A percentile compares a stretch with the other conserved stretches of the same genome.
These are phyloP conservation scores for Pharus latifolius DNA, from an alignment of 176 grass and related monocot species.

Conservation along the genomic window DNA sequence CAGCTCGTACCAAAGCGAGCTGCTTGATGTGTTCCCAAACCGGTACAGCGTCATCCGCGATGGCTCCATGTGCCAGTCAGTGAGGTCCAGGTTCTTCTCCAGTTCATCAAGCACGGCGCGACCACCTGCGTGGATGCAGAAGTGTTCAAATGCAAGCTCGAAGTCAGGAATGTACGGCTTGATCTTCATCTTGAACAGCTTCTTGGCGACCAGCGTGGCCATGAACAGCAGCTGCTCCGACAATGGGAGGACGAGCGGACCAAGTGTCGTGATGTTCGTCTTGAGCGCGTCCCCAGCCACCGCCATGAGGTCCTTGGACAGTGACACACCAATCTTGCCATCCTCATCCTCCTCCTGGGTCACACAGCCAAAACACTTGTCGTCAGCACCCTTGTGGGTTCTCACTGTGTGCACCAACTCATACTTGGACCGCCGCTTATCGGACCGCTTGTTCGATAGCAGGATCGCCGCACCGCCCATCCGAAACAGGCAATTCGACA, in stretches of 20 bases:
- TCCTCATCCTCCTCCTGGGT: conserved; percentile 71
- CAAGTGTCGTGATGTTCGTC: conserved; percentile 83
- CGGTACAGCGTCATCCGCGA: conserved; percentile 79
- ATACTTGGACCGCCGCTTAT: conserved; percentile 56
- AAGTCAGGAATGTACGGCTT: conserved; percentile 90
- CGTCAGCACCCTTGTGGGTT: conserved; percentile 80
- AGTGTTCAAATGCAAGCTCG: conserved; percentile 84
- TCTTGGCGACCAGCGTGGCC: conserved; percentile 45
- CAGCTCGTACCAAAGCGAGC: conserved; percentile 85
- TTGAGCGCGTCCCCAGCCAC: conserved; percentile 80
- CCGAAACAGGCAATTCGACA: conserved; percentile 78
- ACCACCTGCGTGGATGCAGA: conserved; percentile 82
- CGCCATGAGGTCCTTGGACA: conserved; percentile 77
- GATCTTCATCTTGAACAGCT: conserved; percentile 66
- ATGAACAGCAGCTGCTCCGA: conserved; percentile 76
- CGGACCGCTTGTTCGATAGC: conserved; percentile 50
- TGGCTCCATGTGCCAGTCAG: conserved; percentile 90
- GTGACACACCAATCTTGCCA: conserved; percentile 50
- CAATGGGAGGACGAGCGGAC: conserved; percentile 63
- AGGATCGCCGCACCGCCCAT: conserved; percentile 78
- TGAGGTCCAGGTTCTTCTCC: conserved; percentile 65
- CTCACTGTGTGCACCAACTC: conserved; percentile 72
- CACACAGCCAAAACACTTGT: conserved; percentile 69
- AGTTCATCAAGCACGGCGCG: conserved; percentile 75
- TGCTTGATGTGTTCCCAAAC: conserved; percentile 89